Conservation (phyloP, 257 asterid species). For the Phtheirospermum japonicum region DNA sequence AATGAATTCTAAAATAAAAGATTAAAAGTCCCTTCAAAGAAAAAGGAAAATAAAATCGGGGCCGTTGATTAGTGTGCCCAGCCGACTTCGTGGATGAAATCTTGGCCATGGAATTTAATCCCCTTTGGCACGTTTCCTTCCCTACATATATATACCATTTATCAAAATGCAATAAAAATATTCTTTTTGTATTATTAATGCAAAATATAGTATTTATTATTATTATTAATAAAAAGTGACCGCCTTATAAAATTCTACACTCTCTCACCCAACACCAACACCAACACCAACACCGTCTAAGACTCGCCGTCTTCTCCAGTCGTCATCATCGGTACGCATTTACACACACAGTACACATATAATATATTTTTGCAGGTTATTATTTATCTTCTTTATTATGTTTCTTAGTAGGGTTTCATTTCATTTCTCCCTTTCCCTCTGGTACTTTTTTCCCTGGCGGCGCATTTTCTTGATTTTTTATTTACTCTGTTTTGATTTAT, state of each 20-base stretch:
- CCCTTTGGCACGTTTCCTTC: constrained; percentile 39
- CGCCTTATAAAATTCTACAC: constrained; percentile 39
- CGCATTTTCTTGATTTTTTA: neutral
- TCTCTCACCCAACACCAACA: constrained; percentile 19
- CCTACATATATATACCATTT: constrained; percentile 22
- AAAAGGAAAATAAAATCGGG: neutral
- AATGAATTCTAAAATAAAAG: neutral
- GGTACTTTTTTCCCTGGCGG: no score
- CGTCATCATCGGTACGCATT: constrained; percentile 10
- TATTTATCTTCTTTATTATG: constrained; percentile 4
- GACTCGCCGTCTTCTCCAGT: constrained; percentile 30
- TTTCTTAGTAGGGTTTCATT: constrained; percentile 18
- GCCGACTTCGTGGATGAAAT: constrained; percentile 26
- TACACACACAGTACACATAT: neutral
- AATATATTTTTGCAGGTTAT: neutral
- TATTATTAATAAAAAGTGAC: constrained; percentile 23
- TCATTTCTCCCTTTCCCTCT: neutral
- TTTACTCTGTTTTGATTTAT: neutral
- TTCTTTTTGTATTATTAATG: neutral
- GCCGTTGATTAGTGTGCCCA: neutral
- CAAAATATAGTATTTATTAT: neutral
- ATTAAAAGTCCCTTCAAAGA: neutral
- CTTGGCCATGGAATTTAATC: constrained; percentile 29
- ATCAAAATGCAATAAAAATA: neutral
- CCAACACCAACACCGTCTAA: constrained; percentile 36